Conservation (phyloP, 1,284 basidiomycete species). For the Trametes versicolor region DNA sequence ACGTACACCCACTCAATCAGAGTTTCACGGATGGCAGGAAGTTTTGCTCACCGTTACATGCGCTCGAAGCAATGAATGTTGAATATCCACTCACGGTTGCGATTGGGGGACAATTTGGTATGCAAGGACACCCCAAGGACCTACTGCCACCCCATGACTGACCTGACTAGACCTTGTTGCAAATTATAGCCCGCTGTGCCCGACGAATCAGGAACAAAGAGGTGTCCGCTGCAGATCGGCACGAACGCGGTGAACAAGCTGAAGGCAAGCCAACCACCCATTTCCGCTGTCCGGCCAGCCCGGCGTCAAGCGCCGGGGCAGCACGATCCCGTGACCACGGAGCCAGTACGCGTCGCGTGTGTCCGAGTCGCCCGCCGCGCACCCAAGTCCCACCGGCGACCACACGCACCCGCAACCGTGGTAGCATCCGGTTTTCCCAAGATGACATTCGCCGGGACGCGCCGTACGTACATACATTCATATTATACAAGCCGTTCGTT, state of each 20-base stretch:
- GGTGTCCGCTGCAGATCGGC: too few relatives aligned
- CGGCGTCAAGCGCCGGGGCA: not conserved
- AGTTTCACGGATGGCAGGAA: not conserved
- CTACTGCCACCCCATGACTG: too few relatives aligned
- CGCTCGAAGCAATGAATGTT: not conserved
- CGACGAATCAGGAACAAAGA: too few relatives aligned
- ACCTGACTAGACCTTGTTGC: too few relatives aligned
- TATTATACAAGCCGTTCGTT: constrained; percentile 23
- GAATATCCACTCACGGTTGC: not conserved
- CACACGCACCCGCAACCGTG: too few relatives aligned
- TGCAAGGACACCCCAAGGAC: too few relatives aligned
- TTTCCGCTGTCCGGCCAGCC: not conserved
- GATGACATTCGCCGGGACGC: constrained; percentile 11
- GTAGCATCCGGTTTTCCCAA: constrained; percentile 16
- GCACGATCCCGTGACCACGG: constrained; percentile 16
- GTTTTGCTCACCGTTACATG: not conserved
- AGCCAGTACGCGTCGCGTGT: constrained; percentile 3
- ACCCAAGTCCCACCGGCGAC: too few relatives aligned
- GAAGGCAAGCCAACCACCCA: not conserved
- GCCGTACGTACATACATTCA: constrained; percentile 20
- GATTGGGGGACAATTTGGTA: not conserved
- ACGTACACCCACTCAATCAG: not conserved
- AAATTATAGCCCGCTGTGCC: too few relatives aligned
- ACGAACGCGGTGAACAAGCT: not conserved
- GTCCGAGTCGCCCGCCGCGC: not conserved